Percentiles rank a stretch among this genome's conserved stretches.
phyloP scores from a whole-genome alignment of 352 stramenopile genomes.

The Thalassiosira livingstoniorum region DNA sequence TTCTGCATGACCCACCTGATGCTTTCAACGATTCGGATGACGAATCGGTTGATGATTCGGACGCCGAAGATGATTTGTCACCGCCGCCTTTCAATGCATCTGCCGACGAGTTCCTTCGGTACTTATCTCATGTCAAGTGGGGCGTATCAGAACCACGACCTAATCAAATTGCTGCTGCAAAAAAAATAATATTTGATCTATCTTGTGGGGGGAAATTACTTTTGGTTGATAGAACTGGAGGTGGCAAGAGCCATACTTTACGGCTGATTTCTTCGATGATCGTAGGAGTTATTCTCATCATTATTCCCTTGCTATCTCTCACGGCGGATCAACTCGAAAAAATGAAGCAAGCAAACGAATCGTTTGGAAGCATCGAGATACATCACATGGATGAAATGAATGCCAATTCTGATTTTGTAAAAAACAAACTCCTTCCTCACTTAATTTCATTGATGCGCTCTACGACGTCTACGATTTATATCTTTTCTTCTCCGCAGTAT shows the following conservation, averaged over 20 bases:
- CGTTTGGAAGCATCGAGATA: too few species aligned
- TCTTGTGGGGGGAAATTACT: background rate
- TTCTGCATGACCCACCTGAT: too few species aligned
- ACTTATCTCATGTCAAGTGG: too few species aligned
- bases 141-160: background rate
- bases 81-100: too few species aligned
- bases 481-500: slow-evolving; percentile 24
- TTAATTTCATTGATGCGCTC: background rate
- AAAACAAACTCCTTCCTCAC: background rate
- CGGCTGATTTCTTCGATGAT: background rate
- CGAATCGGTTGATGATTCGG: too few species aligned
- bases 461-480: slow-evolving; percentile 10
- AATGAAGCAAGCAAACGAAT: too few species aligned
- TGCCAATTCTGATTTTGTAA: background rate
- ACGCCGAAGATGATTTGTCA: too few species aligned
- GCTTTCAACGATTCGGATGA: too few species aligned
- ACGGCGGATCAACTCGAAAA: too few species aligned
- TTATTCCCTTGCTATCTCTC: too few species aligned
- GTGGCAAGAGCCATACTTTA: slow-evolving; percentile 18
- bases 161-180: background rate
- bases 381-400: slow-evolving; percentile 23
- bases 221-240: slow-evolving; percentile 19
- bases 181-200: slow-evolving; percentile 1
- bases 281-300: too few species aligned
- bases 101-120: too few species aligned